These are phyloP conservation scores for Metschnikowia continentalis DNA, from an alignment of 805 yeast species.

Conservation along the genomic window DNA sequence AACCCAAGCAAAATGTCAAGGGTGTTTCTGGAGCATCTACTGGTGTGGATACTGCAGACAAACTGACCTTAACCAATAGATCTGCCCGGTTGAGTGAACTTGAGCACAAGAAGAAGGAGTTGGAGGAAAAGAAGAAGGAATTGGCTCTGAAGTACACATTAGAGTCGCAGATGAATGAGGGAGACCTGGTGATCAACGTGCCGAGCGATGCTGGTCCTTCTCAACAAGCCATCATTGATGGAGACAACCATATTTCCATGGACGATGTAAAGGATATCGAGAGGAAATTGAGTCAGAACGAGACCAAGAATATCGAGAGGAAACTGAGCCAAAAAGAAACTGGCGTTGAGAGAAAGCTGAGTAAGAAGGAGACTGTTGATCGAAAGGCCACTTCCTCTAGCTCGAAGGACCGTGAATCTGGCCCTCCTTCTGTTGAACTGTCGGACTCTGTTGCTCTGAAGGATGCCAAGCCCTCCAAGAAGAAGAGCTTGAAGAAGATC, in stretches of 20 bases:
- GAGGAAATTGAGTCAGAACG: constrained; percentile 8
- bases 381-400: neutral
- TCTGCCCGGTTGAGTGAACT: constrained; percentile 8
- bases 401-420: neutral
- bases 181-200: constrained; percentile 17
- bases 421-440: neutral
- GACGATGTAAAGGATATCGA: constrained; percentile 11
- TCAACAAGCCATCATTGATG: constrained; percentile 34
- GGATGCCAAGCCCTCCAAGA: constrained; percentile 5
- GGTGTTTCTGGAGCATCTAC: neutral
- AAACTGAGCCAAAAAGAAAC: constrained; percentile 7
- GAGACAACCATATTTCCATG: constrained; percentile 28
- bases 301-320: constrained; percentile 7
- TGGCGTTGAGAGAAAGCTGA: constrained; percentile 10
- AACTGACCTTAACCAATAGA: constrained; percentile 4
- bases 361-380: neutral
- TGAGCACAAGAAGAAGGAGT: constrained; percentile 14
- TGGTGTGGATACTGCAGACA: neutral
- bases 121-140: constrained; percentile 21
- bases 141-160: constrained; percentile 14
- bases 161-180: constrained; percentile 16
- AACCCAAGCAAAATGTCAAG: too few species aligned
- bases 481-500: constrained; percentile 13
- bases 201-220: constrained; percentile 12
- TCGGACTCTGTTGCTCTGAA: neutral